Evolutionary conservation across 495 filamentous ascomycete species (phyloP).

Genomic region (Rhizodiscina lignyota): DNA sequence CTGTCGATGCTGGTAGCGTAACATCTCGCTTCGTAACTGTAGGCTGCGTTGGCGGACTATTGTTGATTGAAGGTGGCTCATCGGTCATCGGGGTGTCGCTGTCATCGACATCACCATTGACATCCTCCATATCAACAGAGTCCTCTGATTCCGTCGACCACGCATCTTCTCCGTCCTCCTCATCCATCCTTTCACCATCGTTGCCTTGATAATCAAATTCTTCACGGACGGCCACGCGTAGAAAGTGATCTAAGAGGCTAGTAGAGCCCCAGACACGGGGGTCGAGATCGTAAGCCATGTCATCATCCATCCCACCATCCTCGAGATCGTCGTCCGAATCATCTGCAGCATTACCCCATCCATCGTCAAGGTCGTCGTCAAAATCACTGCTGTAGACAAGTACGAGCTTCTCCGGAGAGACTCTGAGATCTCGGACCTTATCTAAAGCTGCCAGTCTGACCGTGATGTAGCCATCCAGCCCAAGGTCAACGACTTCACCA

Average conservation of each 20-base stretch:
- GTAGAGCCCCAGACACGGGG: slow-evolving; percentile 8
- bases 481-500: slow-evolving; percentile 38
- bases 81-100: slow-evolving; percentile 7
- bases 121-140: slow-evolving; percentile 12
- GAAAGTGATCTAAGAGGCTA: not conserved
- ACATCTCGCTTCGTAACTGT: not conserved
- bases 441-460: slow-evolving; percentile 33
- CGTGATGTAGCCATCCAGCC: slow-evolving; percentile 33
- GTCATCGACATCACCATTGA: slow-evolving; percentile 10
- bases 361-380: slow-evolving; percentile 19
- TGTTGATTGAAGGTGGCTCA: slow-evolving; percentile 2
- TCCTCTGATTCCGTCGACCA: slow-evolving; percentile 23
- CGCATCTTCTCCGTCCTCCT: slow-evolving; percentile 14
- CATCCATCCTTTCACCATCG: slow-evolving; percentile 10
- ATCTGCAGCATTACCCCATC: slow-evolving; percentile 9
- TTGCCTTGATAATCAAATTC: slow-evolving; percentile 12
- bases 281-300: slow-evolving; percentile 7
- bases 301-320: slow-evolving; percentile 17
- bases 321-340: slow-evolving; percentile 15
- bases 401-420: slow-evolving; percentile 29
- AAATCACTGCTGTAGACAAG: slow-evolving; percentile 13
- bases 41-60: not conserved
- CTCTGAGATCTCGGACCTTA: slow-evolving; percentile 30
- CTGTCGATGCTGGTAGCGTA: slow-evolving; percentile 1
- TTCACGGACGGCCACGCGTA: not conserved